These are phyloP conservation scores for Phytophthora pseudosyringae DNA, from an alignment of 352 stramenopile genomes.

Conservation along the genomic window DNA sequence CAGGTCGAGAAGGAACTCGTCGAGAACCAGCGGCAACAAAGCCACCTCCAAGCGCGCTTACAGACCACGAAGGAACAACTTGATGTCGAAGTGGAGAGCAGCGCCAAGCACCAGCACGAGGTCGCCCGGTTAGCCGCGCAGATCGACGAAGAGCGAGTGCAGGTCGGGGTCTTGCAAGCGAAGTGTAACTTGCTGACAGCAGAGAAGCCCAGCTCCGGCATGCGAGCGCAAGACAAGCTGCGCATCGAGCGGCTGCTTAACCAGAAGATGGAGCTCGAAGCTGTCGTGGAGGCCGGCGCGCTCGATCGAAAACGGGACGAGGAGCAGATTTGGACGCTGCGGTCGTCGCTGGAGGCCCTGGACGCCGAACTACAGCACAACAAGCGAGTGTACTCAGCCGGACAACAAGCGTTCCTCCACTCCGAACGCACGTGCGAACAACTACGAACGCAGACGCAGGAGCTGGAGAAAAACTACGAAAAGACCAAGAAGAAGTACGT, in stretches of 20 bases:
- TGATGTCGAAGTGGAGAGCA: conserved; percentile 59
- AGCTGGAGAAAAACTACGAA: conserved; percentile 80
- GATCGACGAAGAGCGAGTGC: conserved; percentile 67
- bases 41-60: conserved; percentile 54
- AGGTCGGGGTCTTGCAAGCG: conserved; percentile 66
- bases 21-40: conserved; percentile 52
- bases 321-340: conserved; percentile 74
- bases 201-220: conserved; percentile 80
- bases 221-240: conserved; percentile 82
- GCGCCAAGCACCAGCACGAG: conserved; percentile 41
- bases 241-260: conserved; percentile 80
- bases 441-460: conserved; percentile 64
- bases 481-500: conserved; percentile 76
- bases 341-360: conserved; percentile 68
- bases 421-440: conserved; percentile 76
- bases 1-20: conserved; percentile 55
- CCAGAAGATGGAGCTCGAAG: conserved; percentile 82
- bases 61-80: conserved; percentile 77
- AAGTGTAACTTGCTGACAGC: conserved; percentile 69
- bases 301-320: conserved; percentile 66
- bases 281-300: conserved; percentile 60
- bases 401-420: conserved; percentile 79
- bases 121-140: conserved; percentile 44
- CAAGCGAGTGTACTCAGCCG: conserved; percentile 79
- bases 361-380: conserved; percentile 81